A percentile compares a stretch with the other conserved stretches of the same genome.
phyloP scores from a whole-genome alignment of 176 grass and related monocot genomes.

The Themeda triandra region DNA sequence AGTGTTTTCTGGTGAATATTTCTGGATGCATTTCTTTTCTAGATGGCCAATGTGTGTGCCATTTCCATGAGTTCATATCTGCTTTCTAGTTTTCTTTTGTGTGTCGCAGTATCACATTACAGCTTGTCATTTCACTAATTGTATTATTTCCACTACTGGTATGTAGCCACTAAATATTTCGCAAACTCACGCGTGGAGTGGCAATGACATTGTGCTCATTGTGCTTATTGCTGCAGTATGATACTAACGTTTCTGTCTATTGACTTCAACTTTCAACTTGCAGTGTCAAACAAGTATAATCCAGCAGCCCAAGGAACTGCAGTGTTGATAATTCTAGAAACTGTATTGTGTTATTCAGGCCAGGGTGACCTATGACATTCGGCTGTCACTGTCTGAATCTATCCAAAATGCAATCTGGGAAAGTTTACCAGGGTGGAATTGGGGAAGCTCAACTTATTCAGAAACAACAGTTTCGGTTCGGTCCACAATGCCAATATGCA shows the following conservation, averaged over 20 bases:
- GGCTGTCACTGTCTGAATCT: background rate
- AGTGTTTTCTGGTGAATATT: background rate
- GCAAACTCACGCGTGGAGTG: background rate
- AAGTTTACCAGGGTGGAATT: background rate
- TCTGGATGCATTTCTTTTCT: background rate
- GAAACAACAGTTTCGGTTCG: background rate
- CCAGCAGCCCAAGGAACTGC: background rate
- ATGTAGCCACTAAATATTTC: background rate
- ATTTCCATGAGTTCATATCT: too few relatives aligned
- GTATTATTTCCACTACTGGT: background rate
- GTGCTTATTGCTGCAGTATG: too few relatives aligned
- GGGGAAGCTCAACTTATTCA: background rate
- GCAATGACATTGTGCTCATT: background rate
- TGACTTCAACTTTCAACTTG: constrained; percentile 12
- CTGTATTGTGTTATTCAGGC: background rate
- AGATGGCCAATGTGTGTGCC: background rate
- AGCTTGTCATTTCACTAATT: background rate
- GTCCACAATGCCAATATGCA: background rate
- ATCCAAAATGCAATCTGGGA: background rate
- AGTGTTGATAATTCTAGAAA: background rate
- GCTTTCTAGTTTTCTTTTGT: too few relatives aligned
- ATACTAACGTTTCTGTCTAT: background rate
- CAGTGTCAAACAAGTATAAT: constrained; percentile 18
- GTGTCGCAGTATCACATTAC: too few relatives aligned
- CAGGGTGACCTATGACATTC: background rate